Evolutionary conservation across 768 basidiomycete species (phyloP), one percentile per base, ranked within the genome.

Genomic region (Tricholoma flavovirens): DNA sequence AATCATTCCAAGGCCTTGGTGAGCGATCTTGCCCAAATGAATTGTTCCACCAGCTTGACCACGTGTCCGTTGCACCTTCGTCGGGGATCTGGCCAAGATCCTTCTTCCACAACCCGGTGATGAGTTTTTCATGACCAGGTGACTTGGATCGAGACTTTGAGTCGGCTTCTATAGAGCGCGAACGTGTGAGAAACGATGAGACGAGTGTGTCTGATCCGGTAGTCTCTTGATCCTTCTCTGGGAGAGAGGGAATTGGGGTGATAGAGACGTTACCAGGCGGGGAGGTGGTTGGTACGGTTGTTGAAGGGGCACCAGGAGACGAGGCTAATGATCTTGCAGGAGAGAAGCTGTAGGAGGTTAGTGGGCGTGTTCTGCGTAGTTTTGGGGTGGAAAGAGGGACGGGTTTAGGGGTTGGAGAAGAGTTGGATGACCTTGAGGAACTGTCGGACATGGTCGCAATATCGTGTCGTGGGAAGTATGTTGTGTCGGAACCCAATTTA

Each of bases 1-100:
- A 55, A 35, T 67, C 67, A 4, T 60, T 60, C 71, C 71, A 72
- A 33, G 69, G 66, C 24, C 67, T 57, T n/a, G 62, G 54, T 5
- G 48, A 40, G 21, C 55, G 15, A 32, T 56, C 58, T n/a, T 29
- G 14, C 14, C 29, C n/a, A 29, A 8, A 15, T 2, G n/a, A 24
- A 6, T 49, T 21, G 21, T 4, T 49, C 46, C 24, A 29, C 46
- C 26, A 30, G n/a, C 8, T 29, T 4, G 14, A 17, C 9, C 9
- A 30, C 7, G 45, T 26, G 14, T 12, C 6, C 4, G 12, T 14
- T 42, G 40, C 40, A 17, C 9, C 8, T 9, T 42, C 40, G 15
- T 19, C 21, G 10, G 21, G 10, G 17, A 17, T 10, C n/a, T 29
- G n/a, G 7, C 22, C 7, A 9, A 30, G 26, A 17, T 29, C 26